phyloP scores from a whole-genome alignment of 345 rosid species.

The Bruguiera gymnorhiza region DNA sequence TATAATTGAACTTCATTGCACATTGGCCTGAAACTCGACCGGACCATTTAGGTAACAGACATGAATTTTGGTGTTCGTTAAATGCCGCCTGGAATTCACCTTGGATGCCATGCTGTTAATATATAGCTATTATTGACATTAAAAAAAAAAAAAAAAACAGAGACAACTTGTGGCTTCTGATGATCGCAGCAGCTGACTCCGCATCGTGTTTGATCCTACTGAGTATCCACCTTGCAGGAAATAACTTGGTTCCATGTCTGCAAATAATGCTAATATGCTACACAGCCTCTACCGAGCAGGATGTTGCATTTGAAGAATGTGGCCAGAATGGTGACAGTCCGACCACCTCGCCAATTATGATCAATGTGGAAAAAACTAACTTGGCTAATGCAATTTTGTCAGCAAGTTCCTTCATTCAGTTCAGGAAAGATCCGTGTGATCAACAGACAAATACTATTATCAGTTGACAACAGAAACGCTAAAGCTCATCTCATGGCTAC shows the following conservation, averaged over 20 bases:
- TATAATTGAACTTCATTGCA: too few species aligned
- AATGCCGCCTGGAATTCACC: background rate
- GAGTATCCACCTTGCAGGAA: too few species aligned
- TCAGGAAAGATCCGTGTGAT: slow-evolving; percentile 44
- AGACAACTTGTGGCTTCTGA: background rate
- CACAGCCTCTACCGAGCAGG: slow-evolving; percentile 11
- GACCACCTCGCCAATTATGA: slow-evolving; percentile 83
- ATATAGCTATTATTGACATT: too few species aligned
- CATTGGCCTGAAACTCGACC: background rate
- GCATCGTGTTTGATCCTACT: too few species aligned
- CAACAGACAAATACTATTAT: background rate
- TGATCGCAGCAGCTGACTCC: background rate
- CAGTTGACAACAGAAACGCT: background rate
- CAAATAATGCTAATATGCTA: background rate
- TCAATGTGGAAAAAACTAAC: slow-evolving; percentile 77
- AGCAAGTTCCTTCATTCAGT: slow-evolving; percentile 58
- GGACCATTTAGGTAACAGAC: background rate
- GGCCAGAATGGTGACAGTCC: slow-evolving; percentile 88
- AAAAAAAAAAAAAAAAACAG: too few species aligned
- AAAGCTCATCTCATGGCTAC: too few species aligned
- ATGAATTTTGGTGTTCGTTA: background rate
- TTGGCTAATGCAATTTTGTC: slow-evolving; percentile 50
- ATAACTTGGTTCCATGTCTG: background rate
- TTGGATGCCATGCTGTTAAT: too few species aligned
- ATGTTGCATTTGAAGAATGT: slow-evolving; percentile 25